Percentiles rank a stretch among this genome's conserved stretches.
Conservation (phyloP, 805 yeast genomes). For the Soucietia sequanensis region DNA sequence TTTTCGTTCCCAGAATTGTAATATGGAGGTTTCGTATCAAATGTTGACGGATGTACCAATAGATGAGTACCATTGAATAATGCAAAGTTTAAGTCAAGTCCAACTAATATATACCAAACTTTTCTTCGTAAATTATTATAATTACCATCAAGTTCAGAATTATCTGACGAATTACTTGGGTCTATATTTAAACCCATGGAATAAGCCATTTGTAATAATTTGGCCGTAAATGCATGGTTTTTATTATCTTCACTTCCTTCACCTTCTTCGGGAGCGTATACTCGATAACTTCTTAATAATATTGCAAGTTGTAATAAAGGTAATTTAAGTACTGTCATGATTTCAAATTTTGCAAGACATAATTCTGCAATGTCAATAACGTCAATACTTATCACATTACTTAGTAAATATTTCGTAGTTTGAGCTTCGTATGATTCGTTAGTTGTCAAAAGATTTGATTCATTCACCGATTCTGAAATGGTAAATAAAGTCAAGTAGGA, state of each 20-base stretch:
- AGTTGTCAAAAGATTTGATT: slow-evolving; percentile 7
- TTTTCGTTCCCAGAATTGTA: slow-evolving; percentile 28
- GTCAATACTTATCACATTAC: slow-evolving; percentile 30
- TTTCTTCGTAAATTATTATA: slow-evolving; percentile 52
- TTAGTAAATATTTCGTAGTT: slow-evolving; percentile 23
- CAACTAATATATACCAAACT: slow-evolving; percentile 50
- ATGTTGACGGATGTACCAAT: background rate
- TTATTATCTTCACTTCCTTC: slow-evolving; percentile 39
- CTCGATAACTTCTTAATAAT: slow-evolving; percentile 54
- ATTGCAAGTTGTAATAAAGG: slow-evolving; percentile 59
- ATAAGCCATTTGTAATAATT: slow-evolving; percentile 42
- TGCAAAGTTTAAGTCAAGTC: slow-evolving; percentile 8
- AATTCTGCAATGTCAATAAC: slow-evolving; percentile 43
- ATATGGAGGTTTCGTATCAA: slow-evolving; percentile 3
- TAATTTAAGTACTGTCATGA: slow-evolving; percentile 40
- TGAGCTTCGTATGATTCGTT: slow-evolving; percentile 18
- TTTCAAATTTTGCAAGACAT: slow-evolving; percentile 47
- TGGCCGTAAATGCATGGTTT: slow-evolving; percentile 17
- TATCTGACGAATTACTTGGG: slow-evolving; percentile 25
- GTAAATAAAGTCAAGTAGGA: slow-evolving; percentile 19
- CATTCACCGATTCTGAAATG: slow-evolving; percentile 6
- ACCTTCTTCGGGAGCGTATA: slow-evolving; percentile 53
- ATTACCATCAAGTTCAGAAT: slow-evolving; percentile 12
- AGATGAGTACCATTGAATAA: slow-evolving; percentile 5
- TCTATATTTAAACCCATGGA: slow-evolving; percentile 48